A percentile compares a stretch with the other conserved stretches of the same genome.
These are phyloP conservation scores for Russula brevipes DNA, from an alignment of 768 basidiomycete species.

Conservation along the genomic window DNA sequence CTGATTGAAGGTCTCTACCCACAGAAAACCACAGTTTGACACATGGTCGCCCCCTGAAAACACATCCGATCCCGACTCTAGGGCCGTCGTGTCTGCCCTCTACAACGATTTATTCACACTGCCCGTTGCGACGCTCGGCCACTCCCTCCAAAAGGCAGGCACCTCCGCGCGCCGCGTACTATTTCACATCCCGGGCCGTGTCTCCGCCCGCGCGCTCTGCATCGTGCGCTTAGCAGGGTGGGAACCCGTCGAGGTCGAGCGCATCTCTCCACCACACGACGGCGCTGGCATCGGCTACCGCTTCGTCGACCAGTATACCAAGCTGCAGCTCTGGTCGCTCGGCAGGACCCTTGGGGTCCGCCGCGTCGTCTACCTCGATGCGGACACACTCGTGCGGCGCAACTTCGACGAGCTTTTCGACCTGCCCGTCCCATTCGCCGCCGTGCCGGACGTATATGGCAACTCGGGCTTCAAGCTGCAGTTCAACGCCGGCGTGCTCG, in stretches of 20 bases:
- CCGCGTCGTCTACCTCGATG: conserved; percentile 38
- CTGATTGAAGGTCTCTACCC: background rate
- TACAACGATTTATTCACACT: conserved; percentile 33
- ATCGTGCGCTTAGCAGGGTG: conserved; percentile 38
- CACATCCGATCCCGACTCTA: conserved; percentile 8
- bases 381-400: conserved; percentile 40
- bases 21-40: conserved; percentile 13
- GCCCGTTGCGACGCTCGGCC: conserved; percentile 33
- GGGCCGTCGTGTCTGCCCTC: conserved; percentile 32
- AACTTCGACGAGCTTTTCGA: conserved; percentile 45
- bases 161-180: conserved; percentile 34
- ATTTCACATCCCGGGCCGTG: conserved; percentile 33
- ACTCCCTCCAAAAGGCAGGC: conserved; percentile 32
- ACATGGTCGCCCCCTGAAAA: background rate
- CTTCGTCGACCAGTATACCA: conserved; percentile 42
- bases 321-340: conserved; percentile 40
- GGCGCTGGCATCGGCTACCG: conserved; percentile 36
- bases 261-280: conserved; percentile 37
- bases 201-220: conserved; percentile 39
- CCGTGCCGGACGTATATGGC: conserved; percentile 39
- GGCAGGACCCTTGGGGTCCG: conserved; percentile 31
- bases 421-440: conserved; percentile 39
- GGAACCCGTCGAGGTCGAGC: conserved; percentile 34
- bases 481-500: conserved; percentile 39
- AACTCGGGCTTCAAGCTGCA: conserved; percentile 34